phyloP scores from a whole-genome alignment of 768 basidiomycete genomes.

The Thelephora ganbajun region DNA sequence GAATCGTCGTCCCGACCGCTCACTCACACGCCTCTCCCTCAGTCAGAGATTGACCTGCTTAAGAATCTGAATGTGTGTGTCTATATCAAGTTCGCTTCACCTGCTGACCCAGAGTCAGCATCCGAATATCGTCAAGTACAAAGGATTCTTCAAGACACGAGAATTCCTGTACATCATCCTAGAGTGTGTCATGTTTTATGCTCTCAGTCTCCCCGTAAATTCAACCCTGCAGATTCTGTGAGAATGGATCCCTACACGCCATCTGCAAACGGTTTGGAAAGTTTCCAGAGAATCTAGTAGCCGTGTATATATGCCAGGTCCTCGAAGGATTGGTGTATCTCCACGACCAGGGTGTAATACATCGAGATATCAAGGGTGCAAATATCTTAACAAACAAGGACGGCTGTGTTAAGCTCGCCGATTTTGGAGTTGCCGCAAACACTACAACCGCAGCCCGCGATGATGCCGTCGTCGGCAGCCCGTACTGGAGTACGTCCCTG shows the following conservation, averaged over 20 bases:
- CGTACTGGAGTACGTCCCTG: conserved; percentile 82
- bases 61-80: conserved; percentile 84
- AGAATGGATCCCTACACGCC: conserved; percentile 92
- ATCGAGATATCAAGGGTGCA: conserved; percentile 97
- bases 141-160: conserved; percentile 90
- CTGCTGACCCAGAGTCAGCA: not conserved
- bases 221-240: conserved; percentile 57
- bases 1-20: not conserved
- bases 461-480: conserved; percentile 91
- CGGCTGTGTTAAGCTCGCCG: conserved; percentile 95
- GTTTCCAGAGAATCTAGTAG: conserved; percentile 94
- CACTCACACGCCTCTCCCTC: not conserved
- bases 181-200: conserved; percentile 38
- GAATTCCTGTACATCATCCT: conserved; percentile 95
- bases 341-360: conserved; percentile 98
- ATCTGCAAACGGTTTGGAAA: conserved; percentile 97
- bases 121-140: conserved; percentile 25
- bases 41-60: conserved; percentile 95
- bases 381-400: conserved; percentile 99
- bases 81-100: not conserved
- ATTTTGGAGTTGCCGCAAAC: conserved; percentile 89
- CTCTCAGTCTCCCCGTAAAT: not conserved
- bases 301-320: conserved; percentile 93
- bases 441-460: conserved; percentile 65
- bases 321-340: conserved; percentile 92